These are phyloP conservation scores for Mikania micrantha DNA, from an alignment of 129 eudicot genomes.

Conservation along the genomic window DNA sequence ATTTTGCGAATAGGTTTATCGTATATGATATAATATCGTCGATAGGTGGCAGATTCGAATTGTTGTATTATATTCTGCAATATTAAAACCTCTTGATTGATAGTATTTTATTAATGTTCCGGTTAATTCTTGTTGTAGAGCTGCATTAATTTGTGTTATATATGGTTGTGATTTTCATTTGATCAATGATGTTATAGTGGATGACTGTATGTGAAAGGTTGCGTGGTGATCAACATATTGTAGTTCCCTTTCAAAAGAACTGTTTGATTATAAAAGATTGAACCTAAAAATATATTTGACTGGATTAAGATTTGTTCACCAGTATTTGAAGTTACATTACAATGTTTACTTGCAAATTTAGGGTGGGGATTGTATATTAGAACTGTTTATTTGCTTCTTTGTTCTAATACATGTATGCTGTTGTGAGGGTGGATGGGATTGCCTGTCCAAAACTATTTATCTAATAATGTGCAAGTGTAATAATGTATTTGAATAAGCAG, in stretches of 20 bases:
- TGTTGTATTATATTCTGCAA: neutral
- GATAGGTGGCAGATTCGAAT: neutral
- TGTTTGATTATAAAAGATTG: neutral
- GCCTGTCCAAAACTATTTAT: no score
- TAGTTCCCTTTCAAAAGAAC: neutral
- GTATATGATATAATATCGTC: no score
- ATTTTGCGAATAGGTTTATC: neutral
- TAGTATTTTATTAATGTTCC: neutral
- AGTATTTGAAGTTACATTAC: neutral
- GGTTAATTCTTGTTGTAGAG: neutral
- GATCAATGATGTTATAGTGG: neutral
- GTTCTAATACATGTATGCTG: neutral
- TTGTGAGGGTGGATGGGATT: neutral
- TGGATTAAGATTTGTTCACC: neutral
- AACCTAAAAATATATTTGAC: neutral
- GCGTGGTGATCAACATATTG: neutral
- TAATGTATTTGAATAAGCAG: neutral
- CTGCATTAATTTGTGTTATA: neutral
- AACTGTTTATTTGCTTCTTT: neutral
- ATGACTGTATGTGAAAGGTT: neutral
- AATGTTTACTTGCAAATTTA: neutral
- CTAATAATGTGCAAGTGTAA: neutral
- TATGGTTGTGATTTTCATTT: neutral
- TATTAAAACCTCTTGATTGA: neutral
- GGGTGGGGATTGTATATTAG: neutral